Conservation (phyloP, 2,329 filamentous ascomycete genomes). For the Blastomyces emzantsi region DNA sequence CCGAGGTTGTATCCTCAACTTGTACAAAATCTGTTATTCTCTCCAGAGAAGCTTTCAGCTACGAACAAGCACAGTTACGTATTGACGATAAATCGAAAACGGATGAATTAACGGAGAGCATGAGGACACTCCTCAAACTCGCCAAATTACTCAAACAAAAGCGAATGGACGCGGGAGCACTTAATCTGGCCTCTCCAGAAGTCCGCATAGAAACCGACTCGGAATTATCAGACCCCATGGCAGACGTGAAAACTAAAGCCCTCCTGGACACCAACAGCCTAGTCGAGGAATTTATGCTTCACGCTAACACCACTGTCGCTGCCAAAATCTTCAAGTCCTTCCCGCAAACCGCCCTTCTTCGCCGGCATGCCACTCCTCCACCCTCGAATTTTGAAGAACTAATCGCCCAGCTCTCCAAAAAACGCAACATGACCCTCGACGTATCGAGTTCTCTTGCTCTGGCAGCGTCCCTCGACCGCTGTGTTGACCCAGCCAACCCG, state of each 20-base stretch:
- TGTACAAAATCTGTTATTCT: slow-evolving; percentile 98
- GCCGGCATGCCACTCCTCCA: slow-evolving; percentile 83
- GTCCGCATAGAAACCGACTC: slow-evolving; percentile 92
- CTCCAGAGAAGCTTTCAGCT: slow-evolving; percentile 93
- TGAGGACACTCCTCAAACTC: slow-evolving; percentile 75
- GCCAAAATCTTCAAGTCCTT: slow-evolving; percentile 84
- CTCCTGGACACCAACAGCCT: slow-evolving; percentile 93
- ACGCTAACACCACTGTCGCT: slow-evolving; percentile 93
- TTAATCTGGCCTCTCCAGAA: slow-evolving; percentile 96
- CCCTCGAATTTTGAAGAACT: slow-evolving; percentile 97
- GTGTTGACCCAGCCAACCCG: slow-evolving; percentile 68
- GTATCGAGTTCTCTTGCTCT: slow-evolving; percentile 87
- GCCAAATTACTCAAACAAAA: slow-evolving; percentile 92
- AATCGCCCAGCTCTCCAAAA: slow-evolving; percentile 78
- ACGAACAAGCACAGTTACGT: slow-evolving; percentile 87
- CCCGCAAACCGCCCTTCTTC: slow-evolving; percentile 88
- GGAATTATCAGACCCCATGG: slow-evolving; percentile 85
- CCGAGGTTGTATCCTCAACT: slow-evolving; percentile 71
- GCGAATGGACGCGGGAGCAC: slow-evolving; percentile 88
- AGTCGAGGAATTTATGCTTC: slow-evolving; percentile 98
- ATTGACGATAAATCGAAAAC: slow-evolving; percentile 84
- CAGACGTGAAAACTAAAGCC: slow-evolving; percentile 88
- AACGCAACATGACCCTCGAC: slow-evolving; percentile 68
- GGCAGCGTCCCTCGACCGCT: slow-evolving; percentile 81
- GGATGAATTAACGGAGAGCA: slow-evolving; percentile 82